Conservation (phyloP, 306 rosid species). For the Gynostemma pentaphyllum region DNA sequence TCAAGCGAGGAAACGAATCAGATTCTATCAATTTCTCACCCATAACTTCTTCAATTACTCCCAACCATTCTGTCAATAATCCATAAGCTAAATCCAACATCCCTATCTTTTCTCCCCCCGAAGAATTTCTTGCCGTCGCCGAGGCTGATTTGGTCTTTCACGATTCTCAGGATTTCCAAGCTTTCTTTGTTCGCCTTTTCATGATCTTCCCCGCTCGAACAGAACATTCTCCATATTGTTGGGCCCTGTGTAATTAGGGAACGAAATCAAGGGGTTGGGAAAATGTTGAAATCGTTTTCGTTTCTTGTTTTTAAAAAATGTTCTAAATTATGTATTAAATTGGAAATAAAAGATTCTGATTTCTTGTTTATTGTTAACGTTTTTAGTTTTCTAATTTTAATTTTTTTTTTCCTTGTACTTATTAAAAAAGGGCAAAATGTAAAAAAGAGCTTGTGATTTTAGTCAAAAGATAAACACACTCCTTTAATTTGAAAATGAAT, state of each 20-base stretch:
- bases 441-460: no score
- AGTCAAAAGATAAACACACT: no score
- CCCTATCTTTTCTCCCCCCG: conserved; percentile 19
- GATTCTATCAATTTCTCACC: conserved; percentile 21
- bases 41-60: conserved; percentile 10
- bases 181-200: conserved; percentile 1
- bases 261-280: no score
- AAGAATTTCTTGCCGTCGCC: conserved; percentile 14
- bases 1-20: conserved; percentile 17
- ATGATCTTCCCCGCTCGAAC: conserved; percentile 9
- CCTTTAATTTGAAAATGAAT: no score
- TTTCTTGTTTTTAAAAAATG: no score
- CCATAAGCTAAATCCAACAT: conserved; percentile 19
- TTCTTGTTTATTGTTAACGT: no score
- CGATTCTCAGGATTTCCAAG: conserved; percentile 4
- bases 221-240: not conserved
- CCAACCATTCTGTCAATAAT: not conserved
- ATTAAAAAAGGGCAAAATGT: no score
- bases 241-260: not conserved
- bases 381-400: no score
- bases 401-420: no score
- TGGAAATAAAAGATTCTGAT: no score
- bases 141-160: conserved; percentile 20
- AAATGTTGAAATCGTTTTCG: no score
- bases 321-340: no score